These are phyloP conservation scores for Tuber magnatum DNA, from an alignment of 495 filamentous ascomycete species.

Conservation along the genomic window DNA sequence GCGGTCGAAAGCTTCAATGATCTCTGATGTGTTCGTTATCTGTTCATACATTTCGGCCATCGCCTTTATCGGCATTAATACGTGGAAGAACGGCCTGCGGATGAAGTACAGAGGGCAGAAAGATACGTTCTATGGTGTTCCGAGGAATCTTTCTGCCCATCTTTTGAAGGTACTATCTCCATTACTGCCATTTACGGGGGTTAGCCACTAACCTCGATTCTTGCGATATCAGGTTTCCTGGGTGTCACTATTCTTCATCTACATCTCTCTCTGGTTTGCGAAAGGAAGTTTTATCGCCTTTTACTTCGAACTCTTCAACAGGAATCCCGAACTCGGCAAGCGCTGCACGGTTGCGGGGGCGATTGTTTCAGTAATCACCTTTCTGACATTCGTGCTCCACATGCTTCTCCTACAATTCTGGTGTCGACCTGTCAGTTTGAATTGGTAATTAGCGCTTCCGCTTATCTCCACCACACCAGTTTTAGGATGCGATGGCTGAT, in stretches of 20 bases:
- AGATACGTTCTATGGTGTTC: background rate
- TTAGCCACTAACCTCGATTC: conserved; percentile 19
- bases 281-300: conserved; percentile 43
- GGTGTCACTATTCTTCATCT: conserved; percentile 43
- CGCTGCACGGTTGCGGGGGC: conserved; percentile 24
- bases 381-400: conserved; percentile 41
- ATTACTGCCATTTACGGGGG: background rate
- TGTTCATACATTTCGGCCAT: conserved; percentile 41
- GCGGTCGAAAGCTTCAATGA: conserved; percentile 20
- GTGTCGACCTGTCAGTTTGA: conserved; percentile 39
- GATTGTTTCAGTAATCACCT: conserved; percentile 34
- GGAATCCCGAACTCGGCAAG: conserved; percentile 25
- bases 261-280: conserved; percentile 41
- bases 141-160: background rate
- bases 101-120: conserved; percentile 20
- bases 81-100: conserved; percentile 42
- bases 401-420: conserved; percentile 41
- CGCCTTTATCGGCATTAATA: conserved; percentile 42
- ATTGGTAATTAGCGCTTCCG: conserved; percentile 26
- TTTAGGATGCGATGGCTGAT: background rate
- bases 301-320: conserved; percentile 39
- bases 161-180: background rate
- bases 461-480: background rate
- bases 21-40: conserved; percentile 41
- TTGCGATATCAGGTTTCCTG: conserved; percentile 41